Conservation (phyloP, 2,329 filamentous ascomycete species). For the Ophiostoma ips region DNA sequence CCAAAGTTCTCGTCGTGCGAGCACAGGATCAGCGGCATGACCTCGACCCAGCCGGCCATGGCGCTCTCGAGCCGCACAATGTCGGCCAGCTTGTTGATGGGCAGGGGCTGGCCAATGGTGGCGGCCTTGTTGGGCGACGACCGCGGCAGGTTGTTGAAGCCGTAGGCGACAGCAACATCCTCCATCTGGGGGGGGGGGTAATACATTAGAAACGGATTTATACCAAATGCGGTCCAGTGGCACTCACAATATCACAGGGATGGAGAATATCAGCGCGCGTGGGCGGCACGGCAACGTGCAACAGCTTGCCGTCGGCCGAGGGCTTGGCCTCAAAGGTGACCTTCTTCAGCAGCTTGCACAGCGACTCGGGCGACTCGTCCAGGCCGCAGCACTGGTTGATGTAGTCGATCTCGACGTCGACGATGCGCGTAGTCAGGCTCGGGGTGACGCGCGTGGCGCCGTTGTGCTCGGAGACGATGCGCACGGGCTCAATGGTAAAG, state of each 20-base stretch:
- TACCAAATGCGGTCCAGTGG: no score
- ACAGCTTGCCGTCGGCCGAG: constrained; percentile 52
- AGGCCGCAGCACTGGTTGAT: constrained; percentile 89
- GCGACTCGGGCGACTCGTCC: constrained; percentile 54
- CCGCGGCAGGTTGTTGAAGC: constrained; percentile 89
- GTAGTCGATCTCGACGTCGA: constrained; percentile 79
- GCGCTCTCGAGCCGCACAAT: constrained; percentile 81
- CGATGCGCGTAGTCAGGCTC: constrained; percentile 59
- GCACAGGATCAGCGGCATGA: constrained; percentile 91
- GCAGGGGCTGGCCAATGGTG: constrained; percentile 72
- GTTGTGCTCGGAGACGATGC: constrained; percentile 88
- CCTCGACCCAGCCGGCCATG: constrained; percentile 92
- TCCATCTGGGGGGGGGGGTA: constrained; percentile 49
- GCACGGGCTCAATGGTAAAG: constrained; percentile 87
- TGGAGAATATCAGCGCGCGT: constrained; percentile 92
- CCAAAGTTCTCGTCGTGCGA: constrained; percentile 97
- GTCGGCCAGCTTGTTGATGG: constrained; percentile 88
- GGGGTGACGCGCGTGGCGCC: constrained; percentile 68
- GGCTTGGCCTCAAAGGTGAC: constrained; percentile 81
- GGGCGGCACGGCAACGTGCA: constrained; percentile 73
- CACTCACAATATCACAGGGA: constrained; percentile 64
- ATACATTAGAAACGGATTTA: no score
- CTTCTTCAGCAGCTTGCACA: constrained; percentile 68
- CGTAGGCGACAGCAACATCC: constrained; percentile 90
- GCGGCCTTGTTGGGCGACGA: constrained; percentile 75